Evolutionary conservation across 345 rosid genomes (phyloP).

Genomic region (Excoecaria cochinchinensis): DNA sequence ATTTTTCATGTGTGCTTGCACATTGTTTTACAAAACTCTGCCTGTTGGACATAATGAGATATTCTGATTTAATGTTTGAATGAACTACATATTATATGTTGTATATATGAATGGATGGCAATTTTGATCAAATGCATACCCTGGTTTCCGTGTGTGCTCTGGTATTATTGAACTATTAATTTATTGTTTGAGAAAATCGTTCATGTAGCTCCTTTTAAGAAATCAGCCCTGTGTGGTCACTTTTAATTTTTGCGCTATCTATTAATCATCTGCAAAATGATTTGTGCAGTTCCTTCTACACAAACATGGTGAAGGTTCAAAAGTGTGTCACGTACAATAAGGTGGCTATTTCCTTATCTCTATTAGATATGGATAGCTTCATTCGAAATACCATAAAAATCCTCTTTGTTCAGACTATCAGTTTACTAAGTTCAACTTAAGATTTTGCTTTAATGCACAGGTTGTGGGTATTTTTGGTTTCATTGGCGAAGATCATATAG

Average conservation of each 20-base stretch:
- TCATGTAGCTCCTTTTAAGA: background rate
- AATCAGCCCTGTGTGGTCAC: background rate
- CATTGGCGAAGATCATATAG: slow-evolving; percentile 90
- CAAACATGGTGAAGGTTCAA: slow-evolving; percentile 81
- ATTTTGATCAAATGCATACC: background rate
- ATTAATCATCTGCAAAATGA: background rate
- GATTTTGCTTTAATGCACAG: slow-evolving; percentile 31
- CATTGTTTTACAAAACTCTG: background rate
- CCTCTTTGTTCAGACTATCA: background rate
- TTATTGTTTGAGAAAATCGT: background rate
- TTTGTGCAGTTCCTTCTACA: slow-evolving; percentile 72
- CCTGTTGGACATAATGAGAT: background rate
- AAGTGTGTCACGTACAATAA: slow-evolving; percentile 86
- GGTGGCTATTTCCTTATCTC: slow-evolving; percentile 35
- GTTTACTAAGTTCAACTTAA: background rate
- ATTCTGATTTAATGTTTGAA: background rate
- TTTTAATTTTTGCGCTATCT: background rate
- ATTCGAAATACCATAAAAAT: too few relatives aligned
- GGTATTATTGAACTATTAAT: background rate
- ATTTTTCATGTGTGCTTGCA: background rate
- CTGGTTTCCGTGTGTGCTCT: background rate
- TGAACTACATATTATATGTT: background rate
- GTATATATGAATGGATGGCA: background rate
- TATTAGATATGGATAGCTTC: background rate
- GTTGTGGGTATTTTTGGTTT: slow-evolving; percentile 90